These are phyloP conservation scores for Lathyrus aphaca DNA, from an alignment of 306 rosid genomes.

Conservation along the genomic window DNA sequence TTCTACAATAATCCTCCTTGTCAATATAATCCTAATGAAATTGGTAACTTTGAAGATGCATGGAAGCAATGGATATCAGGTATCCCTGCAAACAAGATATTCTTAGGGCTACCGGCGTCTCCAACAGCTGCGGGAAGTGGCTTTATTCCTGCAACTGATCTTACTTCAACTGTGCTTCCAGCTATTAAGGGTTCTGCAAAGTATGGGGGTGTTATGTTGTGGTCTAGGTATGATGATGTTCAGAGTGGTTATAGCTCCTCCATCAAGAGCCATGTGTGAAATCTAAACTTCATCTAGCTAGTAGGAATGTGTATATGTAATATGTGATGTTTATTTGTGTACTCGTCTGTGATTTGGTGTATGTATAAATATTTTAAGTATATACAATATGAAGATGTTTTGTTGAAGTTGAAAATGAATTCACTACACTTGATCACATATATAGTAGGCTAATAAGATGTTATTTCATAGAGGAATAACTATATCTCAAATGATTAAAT, in stretches of 20 bases:
- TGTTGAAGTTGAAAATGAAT: too few species aligned
- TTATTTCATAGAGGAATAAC: too few species aligned
- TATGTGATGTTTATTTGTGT: too few species aligned
- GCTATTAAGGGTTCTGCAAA: slow-evolving; percentile 41
- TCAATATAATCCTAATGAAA: neutral
- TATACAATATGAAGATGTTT: too few species aligned
- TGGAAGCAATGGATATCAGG: slow-evolving; percentile 39
- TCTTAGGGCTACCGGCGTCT: slow-evolving; percentile 49
- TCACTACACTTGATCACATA: too few species aligned
- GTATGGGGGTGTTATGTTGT: slow-evolving; percentile 50
- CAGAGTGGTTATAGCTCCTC: slow-evolving; percentile 44
- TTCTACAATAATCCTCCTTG: neutral
- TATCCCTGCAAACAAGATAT: slow-evolving; percentile 42
- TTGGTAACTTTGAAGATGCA: slow-evolving; percentile 20
- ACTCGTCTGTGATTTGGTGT: too few species aligned
- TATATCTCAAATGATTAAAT: too few species aligned
- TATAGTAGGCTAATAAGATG: too few species aligned
- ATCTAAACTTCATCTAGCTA: neutral
- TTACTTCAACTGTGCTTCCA: slow-evolving; percentile 49
- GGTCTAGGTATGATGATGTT: slow-evolving; percentile 53
- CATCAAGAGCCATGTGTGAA: slow-evolving; percentile 35
- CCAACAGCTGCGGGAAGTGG: slow-evolving; percentile 44
- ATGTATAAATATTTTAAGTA: too few species aligned
- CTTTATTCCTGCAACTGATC: slow-evolving; percentile 38
- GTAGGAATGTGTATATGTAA: too few species aligned